phyloP scores from a whole-genome alignment of 768 basidiomycete species.

The Symmetrospora coprosmae region DNA sequence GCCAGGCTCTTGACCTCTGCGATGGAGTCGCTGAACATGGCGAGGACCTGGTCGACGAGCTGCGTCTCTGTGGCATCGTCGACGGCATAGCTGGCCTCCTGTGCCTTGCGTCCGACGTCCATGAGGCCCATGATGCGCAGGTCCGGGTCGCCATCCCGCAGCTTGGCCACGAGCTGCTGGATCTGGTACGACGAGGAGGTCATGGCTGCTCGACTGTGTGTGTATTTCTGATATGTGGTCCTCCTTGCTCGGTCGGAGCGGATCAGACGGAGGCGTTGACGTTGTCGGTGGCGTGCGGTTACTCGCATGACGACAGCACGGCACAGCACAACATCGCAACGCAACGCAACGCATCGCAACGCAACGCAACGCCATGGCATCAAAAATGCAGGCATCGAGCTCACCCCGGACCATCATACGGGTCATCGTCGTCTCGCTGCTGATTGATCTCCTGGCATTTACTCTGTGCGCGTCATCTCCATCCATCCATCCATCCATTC shows the following conservation, averaged over 20 bases:
- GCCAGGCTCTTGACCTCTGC: conserved; percentile 97
- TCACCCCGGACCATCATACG: neutral
- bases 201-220: no score
- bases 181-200: no score
- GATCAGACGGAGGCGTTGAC: no score
- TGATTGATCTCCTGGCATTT: conserved; percentile 63
- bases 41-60: conserved; percentile 66
- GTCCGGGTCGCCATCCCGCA: conserved; percentile 30
- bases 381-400: no score
- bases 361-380: no score
- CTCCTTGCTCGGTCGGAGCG: no score
- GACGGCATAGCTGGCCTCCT: conserved; percentile 61
- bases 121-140: conserved; percentile 71
- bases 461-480: conserved; percentile 33
- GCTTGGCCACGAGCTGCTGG: conserved; percentile 21
- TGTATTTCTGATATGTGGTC: no score
- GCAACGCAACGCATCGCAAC: no score
- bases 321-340: no score
- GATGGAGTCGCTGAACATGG: conserved; percentile 81
- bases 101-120: conserved; percentile 75
- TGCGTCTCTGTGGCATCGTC: conserved; percentile 77
- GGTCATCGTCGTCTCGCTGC: conserved; percentile 52
- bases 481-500: no score
- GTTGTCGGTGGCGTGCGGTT: no score
- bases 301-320: no score